Conservation (phyloP, 108 stramenopile genomes). For the Fragilaria crotonensis region DNA sequence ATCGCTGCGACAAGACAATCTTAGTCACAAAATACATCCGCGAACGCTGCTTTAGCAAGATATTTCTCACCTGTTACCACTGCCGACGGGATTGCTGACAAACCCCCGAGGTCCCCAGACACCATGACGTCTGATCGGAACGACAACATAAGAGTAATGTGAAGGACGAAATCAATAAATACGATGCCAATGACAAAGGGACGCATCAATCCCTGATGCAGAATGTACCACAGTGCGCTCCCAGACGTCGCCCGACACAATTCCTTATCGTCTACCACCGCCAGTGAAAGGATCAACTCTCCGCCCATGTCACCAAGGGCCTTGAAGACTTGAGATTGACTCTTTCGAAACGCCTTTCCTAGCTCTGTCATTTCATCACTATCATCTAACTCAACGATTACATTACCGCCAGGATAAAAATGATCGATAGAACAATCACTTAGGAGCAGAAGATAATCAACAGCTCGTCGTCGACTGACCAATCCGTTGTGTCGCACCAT, state of each 20-base stretch:
- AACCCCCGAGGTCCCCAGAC: not conserved
- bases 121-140: slow-evolving; percentile 2
- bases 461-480: slow-evolving; percentile 3
- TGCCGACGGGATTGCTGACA: not conserved
- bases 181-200: slow-evolving; percentile 26
- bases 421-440: no score
- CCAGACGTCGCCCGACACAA: slow-evolving; percentile 16
- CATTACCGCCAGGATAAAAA: not conserved
- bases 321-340: slow-evolving; percentile 7
- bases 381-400: not conserved
- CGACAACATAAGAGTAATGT: slow-evolving; percentile 18
- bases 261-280: slow-evolving; percentile 10
- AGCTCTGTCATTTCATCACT: not conserved
- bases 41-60: no score
- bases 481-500: slow-evolving; percentile 17
- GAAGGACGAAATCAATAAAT: slow-evolving; percentile 17
- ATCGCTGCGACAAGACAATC: not conserved
- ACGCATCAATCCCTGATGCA: slow-evolving; percentile 9
- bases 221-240: slow-evolving; percentile 13
- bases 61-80: not conserved
- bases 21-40: no score
- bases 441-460: slow-evolving; percentile 10
- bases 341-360: slow-evolving; percentile 1
- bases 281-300: slow-evolving; percentile 16
- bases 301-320: slow-evolving; percentile 9